A percentile compares a stretch with the other conserved stretches of the same genome.
These are phyloP conservation scores for Dipteronia sinensis DNA, from an alignment of 345 rosid species.

Conservation along the genomic window DNA sequence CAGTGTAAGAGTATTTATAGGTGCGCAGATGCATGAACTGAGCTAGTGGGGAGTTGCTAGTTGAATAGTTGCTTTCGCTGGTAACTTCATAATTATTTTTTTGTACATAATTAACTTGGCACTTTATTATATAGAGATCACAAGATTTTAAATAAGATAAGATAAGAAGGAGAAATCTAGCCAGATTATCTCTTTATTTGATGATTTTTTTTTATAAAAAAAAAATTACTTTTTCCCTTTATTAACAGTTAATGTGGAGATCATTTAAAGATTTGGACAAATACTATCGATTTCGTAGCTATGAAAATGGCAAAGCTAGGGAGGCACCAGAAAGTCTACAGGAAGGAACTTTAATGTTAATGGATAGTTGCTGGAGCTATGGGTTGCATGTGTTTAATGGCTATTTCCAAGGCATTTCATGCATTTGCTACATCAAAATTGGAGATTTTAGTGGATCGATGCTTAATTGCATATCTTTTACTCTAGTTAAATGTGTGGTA, in stretches of 20 bases:
- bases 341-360: not conserved
- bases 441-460: conserved; percentile 3
- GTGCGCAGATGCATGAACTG: conserved; percentile 23
- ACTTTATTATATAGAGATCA: conserved; percentile 13
- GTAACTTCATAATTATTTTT: conserved; percentile 7
- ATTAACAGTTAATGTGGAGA: not conserved
- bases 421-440: not conserved
- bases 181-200: conserved; percentile 3
- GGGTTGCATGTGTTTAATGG: conserved; percentile 19
- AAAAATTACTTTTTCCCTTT: not conserved
- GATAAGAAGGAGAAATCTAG: conserved; percentile 21
- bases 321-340: not conserved
- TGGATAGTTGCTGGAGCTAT: conserved; percentile 8
- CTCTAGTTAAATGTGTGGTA: not conserved
- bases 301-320: conserved; percentile 10
- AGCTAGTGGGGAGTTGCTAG: conserved; percentile 11
- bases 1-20: not conserved
- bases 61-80: conserved; percentile 24
- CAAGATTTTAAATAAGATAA: conserved; percentile 14
- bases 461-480: too few relatives aligned
- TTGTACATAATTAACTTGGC: not conserved
- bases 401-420: not conserved
- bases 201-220: not conserved
- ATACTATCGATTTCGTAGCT: conserved; percentile 10
- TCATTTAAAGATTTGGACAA: conserved; percentile 3